Percentiles rank a stretch among this genome's conserved stretches.
Evolutionary conservation across 129 eudicot genomes (phyloP).

Genomic region (Heracleum sosnowskyi): DNA sequence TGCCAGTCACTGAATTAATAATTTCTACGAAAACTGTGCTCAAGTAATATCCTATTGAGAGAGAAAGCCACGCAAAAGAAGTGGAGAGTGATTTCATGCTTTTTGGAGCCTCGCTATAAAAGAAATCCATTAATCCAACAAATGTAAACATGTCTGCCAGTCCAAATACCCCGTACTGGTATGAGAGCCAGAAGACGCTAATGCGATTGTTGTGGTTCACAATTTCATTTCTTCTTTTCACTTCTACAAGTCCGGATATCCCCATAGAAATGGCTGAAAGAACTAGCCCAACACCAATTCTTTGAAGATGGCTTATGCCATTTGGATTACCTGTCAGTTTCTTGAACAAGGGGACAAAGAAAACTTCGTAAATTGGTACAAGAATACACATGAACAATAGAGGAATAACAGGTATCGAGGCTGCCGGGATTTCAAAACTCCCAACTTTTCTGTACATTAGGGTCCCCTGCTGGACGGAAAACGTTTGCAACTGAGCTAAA

Average conservation of each 20-base stretch:
- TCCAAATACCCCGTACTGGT: conserved; percentile 13
- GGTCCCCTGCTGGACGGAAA: conserved; percentile 21
- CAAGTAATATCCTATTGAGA: conserved; percentile 18
- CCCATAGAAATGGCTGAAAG: conserved; percentile 20
- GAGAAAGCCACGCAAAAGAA: conserved; percentile 7
- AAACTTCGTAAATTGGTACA: conserved; percentile 13
- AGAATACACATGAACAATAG: conserved; percentile 12
- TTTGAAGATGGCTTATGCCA: conserved; percentile 26
- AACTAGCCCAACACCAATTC: conserved; percentile 22
- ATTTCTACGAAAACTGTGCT: conserved; percentile 17
- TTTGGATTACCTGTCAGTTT: conserved; percentile 17
- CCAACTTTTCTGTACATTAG: conserved; percentile 15
- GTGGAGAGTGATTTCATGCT: conserved; percentile 20
- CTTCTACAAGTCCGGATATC: conserved; percentile 16
- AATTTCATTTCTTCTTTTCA: conserved; percentile 12
- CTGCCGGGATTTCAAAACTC: conserved; percentile 14
- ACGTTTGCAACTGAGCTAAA: conserved; percentile 29
- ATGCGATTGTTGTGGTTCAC: conserved; percentile 8
- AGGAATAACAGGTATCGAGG: conserved; percentile 21
- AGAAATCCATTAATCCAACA: conserved; percentile 22
- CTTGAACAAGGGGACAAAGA: conserved; percentile 13
- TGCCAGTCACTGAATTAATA: conserved; percentile 3
- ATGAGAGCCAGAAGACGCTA: conserved; percentile 15
- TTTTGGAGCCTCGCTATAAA: conserved; percentile 14
- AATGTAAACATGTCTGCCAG: conserved; percentile 21